Conservation (phyloP, 106 monocot species). For the Dendrobium huoshanense region DNA sequence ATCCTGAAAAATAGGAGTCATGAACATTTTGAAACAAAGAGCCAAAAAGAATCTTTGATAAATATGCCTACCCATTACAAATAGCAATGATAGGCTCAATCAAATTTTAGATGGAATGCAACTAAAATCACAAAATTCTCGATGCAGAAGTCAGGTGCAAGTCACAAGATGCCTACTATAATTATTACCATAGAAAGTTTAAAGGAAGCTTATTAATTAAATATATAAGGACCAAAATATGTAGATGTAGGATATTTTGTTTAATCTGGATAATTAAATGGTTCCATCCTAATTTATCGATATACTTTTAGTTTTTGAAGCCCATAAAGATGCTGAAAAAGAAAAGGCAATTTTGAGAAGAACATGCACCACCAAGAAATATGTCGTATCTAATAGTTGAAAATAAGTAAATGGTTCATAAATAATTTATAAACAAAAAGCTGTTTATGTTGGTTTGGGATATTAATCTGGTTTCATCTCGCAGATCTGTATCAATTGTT, state of each 20-base stretch:
- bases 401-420: no score
- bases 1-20: not conserved
- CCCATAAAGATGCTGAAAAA: not conserved
- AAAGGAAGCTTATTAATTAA: no score
- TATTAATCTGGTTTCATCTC: no score
- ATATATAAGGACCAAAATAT: no score
- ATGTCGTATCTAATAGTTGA: no score
- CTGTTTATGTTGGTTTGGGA: no score
- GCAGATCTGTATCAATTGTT: no score
- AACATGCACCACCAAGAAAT: no score
- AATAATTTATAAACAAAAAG: no score
- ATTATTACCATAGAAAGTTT: not conserved
- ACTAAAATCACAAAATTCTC: not conserved
- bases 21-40: not conserved
- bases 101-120: not conserved
- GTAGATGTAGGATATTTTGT: not conserved
- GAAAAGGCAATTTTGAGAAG: not conserved
- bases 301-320: not conserved
- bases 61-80: not conserved
- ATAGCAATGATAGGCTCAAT: not conserved
- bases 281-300: not conserved
- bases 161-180: not conserved
- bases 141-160: not conserved
- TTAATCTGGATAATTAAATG: not conserved
- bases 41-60: not conserved